These are phyloP conservation scores for Verbena officinalis DNA, from an alignment of 257 asterid genomes.

Conservation along the genomic window DNA sequence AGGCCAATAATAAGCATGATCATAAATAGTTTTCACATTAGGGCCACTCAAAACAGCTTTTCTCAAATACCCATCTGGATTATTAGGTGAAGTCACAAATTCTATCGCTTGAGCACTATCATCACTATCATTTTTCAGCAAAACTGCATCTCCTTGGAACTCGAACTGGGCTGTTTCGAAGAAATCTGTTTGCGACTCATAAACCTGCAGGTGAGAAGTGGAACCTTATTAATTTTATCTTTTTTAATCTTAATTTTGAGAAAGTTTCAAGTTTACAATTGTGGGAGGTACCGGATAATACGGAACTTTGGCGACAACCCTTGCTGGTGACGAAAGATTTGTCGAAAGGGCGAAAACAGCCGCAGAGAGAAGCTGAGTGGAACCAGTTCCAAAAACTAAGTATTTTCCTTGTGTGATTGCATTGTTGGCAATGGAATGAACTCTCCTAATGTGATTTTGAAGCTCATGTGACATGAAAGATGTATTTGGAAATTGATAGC, in stretches of 20 bases:
- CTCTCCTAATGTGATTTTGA: slow-evolving; percentile 37
- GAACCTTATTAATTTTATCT: too few species aligned
- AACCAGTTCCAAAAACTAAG: slow-evolving; percentile 67
- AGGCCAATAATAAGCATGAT: slow-evolving; percentile 66
- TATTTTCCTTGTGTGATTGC: slow-evolving; percentile 54
- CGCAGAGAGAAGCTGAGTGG: slow-evolving; percentile 71
- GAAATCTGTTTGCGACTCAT: slow-evolving; percentile 50
- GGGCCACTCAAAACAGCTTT: slow-evolving; percentile 39
- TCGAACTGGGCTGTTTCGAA: slow-evolving; percentile 43
- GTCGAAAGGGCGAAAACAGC: slow-evolving; percentile 69
- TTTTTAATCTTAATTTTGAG: too few species aligned
- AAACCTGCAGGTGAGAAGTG: slow-evolving; percentile 37
- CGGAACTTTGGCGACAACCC: slow-evolving; percentile 14
- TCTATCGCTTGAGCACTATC: slow-evolving; percentile 37
- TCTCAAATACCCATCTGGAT: slow-evolving; percentile 53
- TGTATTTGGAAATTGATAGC: slow-evolving; percentile 38
- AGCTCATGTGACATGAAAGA: slow-evolving; percentile 48
- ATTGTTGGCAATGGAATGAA: slow-evolving; percentile 53
- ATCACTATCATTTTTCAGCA: slow-evolving; percentile 33
- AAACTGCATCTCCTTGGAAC: slow-evolving; percentile 51
- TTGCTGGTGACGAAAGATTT: slow-evolving; percentile 38
- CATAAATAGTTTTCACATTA: slow-evolving; percentile 32
- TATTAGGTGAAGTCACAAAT: slow-evolving; percentile 64
- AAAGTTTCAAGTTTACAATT: too few species aligned
- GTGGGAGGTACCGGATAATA: slow-evolving; percentile 6